A percentile compares a stretch with the other conserved stretches of the same genome.
These are phyloP conservation scores for Calonectria honghensis DNA, from an alignment of 2,329 filamentous ascomycete genomes.

Conservation along the genomic window DNA sequence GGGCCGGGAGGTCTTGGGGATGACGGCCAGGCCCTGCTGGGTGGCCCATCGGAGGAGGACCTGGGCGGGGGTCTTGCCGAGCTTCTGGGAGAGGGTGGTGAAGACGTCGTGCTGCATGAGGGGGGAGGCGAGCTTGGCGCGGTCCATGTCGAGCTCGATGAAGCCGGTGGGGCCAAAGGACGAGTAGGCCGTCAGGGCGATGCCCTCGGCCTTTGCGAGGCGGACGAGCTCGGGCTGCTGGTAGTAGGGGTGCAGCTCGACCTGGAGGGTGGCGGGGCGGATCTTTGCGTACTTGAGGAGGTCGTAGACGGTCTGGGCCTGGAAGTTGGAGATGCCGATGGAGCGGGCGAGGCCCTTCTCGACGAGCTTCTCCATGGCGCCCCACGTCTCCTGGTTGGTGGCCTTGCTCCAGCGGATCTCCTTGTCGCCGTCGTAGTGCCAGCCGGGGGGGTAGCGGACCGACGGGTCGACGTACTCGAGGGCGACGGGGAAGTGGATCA, in stretches of 20 bases:
- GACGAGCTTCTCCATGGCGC: conserved; percentile 85
- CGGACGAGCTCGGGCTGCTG: conserved; percentile 83
- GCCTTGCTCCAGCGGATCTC: conserved; percentile 80
- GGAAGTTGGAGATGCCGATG: conserved; percentile 91
- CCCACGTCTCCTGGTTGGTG: conserved; percentile 87
- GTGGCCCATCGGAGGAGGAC: conserved; percentile 91
- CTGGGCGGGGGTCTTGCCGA: conserved; percentile 85
- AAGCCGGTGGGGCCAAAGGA: conserved; percentile 88
- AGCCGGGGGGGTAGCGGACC: conserved; percentile 87
- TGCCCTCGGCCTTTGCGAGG: conserved; percentile 81
- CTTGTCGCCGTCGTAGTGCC: conserved; percentile 79
- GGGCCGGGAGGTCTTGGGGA: conserved; percentile 82
- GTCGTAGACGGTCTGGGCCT: conserved; percentile 85
- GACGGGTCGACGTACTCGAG: conserved; percentile 89
- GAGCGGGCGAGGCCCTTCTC: conserved; percentile 80
- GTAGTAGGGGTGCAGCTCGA: conserved; percentile 94
- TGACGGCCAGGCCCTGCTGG: conserved; percentile 86
- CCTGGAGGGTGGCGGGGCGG: conserved; percentile 85
- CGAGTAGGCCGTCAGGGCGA: conserved; percentile 88
- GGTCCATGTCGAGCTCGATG: conserved; percentile 83
- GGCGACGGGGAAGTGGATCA: conserved; percentile 92
- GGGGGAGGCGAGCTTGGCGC: conserved; percentile 74
- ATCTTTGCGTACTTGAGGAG: conserved; percentile 85
- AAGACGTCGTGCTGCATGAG: conserved; percentile 83
- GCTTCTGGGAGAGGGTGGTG: conserved; percentile 79